A percentile compares a stretch with the other conserved stretches of the same genome.
Evolutionary conservation across 768 basidiomycete genomes (phyloP).

Genomic region (Phanerochaete carnosa): DNA sequence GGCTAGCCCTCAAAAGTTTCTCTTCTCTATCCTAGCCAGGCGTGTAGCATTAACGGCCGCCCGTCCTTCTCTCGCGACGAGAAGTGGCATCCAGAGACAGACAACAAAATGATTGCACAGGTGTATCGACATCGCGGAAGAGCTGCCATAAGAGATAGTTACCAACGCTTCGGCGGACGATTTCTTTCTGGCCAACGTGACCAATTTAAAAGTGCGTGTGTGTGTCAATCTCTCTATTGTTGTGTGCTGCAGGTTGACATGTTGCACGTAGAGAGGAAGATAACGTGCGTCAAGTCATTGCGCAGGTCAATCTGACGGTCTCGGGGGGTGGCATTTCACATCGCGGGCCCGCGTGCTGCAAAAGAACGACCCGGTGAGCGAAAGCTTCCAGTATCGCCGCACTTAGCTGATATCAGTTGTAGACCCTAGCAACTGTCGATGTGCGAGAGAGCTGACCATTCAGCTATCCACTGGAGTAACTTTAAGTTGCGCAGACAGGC

Average conservation of each 20-base stretch:
- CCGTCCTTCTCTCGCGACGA: too few species aligned
- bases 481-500: constrained; percentile 44
- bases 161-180: constrained; percentile 31
- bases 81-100: constrained; percentile 27
- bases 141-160: constrained; percentile 31
- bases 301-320: constrained; percentile 41
- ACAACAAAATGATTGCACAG: constrained; percentile 38
- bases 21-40: too few species aligned
- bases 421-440: constrained; percentile 37
- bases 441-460: constrained; percentile 38
- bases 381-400: background rate
- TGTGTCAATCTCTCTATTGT: background rate
- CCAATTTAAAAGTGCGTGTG: constrained; percentile 45
- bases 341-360: constrained; percentile 35
- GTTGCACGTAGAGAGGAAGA: constrained; percentile 33
- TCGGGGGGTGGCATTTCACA: constrained; percentile 26
- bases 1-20: too few species aligned
- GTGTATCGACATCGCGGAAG: constrained; percentile 35
- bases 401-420: background rate
- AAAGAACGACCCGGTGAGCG: constrained; percentile 46
- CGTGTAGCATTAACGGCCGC: too few species aligned
- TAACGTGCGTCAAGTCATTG: constrained; percentile 46
- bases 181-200: constrained; percentile 36
- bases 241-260: background rate
- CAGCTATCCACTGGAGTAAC: constrained; percentile 45